phyloP scores from a whole-genome alignment of 352 stramenopile genomes.

The Peronospora farinosa region DNA sequence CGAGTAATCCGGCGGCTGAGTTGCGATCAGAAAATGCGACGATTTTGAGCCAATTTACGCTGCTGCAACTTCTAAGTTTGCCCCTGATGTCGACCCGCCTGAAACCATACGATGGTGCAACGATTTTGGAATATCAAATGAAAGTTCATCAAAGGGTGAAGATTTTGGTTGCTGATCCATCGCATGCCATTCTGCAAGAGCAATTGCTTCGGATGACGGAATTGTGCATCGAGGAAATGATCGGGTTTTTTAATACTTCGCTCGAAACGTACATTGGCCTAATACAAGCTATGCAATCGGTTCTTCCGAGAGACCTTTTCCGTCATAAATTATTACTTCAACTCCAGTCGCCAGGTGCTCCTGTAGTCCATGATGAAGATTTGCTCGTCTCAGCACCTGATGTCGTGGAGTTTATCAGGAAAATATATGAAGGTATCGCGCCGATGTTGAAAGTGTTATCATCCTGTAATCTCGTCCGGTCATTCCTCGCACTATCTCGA shows the following conservation, averaged over 20 bases:
- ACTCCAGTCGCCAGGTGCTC: background rate
- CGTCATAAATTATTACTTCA: slow-evolving; percentile 11
- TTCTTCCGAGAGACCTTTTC: slow-evolving; percentile 29
- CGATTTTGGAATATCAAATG: slow-evolving; percentile 7
- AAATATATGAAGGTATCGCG: slow-evolving; percentile 24
- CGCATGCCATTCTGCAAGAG: slow-evolving; percentile 7
- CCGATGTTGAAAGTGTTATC: slow-evolving; percentile 23
- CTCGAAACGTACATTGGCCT: slow-evolving; percentile 13
- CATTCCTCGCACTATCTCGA: slow-evolving; percentile 29
- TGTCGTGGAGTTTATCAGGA: slow-evolving; percentile 27
- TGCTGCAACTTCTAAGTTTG: slow-evolving; percentile 28
- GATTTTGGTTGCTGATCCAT: slow-evolving; percentile 8
- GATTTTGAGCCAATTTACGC: slow-evolving; percentile 33
- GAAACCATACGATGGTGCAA: slow-evolving; percentile 10
- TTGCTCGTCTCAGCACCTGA: slow-evolving; percentile 2
- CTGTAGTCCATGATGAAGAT: slow-evolving; percentile 2
- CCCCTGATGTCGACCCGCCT: slow-evolving; percentile 21
- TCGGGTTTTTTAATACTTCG: slow-evolving; percentile 30
- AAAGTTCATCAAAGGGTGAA: slow-evolving; percentile 10
- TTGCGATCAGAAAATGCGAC: slow-evolving; percentile 12
- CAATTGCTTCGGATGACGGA: slow-evolving; percentile 25
- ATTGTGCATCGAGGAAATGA: slow-evolving; percentile 25
- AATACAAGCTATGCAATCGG: slow-evolving; percentile 22
- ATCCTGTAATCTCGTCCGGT: slow-evolving; percentile 9
- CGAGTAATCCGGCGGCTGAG: background rate